Conservation (phyloP, 495 filamentous ascomycete species). For the Bacidia gigantensis region DNA sequence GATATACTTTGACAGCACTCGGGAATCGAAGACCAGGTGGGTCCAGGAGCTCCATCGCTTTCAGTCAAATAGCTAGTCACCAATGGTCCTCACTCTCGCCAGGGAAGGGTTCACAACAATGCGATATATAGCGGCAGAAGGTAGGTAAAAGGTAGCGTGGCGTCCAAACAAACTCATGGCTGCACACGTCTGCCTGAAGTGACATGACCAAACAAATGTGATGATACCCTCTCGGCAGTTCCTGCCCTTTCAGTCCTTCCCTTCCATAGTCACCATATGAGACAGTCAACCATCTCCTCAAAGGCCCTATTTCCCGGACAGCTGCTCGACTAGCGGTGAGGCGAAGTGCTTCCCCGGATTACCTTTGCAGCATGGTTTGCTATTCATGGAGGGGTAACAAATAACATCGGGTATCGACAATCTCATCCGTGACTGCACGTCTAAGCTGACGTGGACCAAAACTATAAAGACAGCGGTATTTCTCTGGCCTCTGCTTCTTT, state of each 20-base stretch:
- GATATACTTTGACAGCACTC: not conserved
- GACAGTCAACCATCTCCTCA: not conserved
- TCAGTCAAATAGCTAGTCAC: not conserved
- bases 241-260: not conserved
- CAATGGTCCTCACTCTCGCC: not conserved
- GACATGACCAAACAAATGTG: not conserved
- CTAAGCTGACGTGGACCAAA: not conserved
- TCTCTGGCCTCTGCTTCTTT: not conserved
- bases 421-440: not conserved
- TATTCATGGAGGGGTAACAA: no score
- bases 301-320: not conserved
- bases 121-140: not conserved
- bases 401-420: not conserved
- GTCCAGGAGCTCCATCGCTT: not conserved
- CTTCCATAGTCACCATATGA: no score
- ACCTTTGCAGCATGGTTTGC: no score
- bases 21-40: not conserved
- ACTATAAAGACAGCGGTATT: not conserved
- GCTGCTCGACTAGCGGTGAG: not conserved
- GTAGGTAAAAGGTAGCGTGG: not conserved
- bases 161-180: not conserved
- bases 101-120: not conserved
- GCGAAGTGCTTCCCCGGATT: slow-evolving; percentile 1
- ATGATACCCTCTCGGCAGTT: not conserved
- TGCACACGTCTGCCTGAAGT: not conserved